Evolutionary conservation across 2,329 filamentous ascomycete species (phyloP), one percentile per base, ranked within the genome.

Genomic region (Aspergillus costaricaensis): DNA sequence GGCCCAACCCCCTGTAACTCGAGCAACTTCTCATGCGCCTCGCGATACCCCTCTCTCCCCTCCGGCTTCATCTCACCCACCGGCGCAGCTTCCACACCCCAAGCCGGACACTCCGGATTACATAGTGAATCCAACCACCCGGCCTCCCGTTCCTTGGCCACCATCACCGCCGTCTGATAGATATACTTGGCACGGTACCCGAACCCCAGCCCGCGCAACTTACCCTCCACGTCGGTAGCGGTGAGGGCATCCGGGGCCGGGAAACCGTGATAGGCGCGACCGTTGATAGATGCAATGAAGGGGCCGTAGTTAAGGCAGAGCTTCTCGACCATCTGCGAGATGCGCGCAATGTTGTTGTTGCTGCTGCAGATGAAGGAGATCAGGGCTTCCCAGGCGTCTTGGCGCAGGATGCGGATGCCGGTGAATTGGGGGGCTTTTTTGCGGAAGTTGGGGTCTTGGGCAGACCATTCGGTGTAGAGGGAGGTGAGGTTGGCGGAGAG

Each of bases 361-460:
- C 92, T 96, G 77, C 93, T 97, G 82, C 95, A 99, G 65, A 99
- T 99, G 77, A 99, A 99, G 59, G 90, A 89, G 23, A 99, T 82
- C 21, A 99, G 82, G 0, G 95, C 88, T 76, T 99, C 95, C 95
- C 96, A 99, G 1, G 94, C 88, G 80, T 97, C 93, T 79, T 99
- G 95, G 69, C 89, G 91, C 48, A 99, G 80, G 66, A 99, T 97
- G 21, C 95, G 88, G 58, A 99, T 90, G 12, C 96, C 95, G 0
- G 89, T 89, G 74, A 99, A 99, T 58, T 89, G 88, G 0, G 91
- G 89, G 0, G 95, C 94, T 67, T 91, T 91, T 71, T 88, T 90
- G 69, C 88, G 89, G 78, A 99, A 99, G 75, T 98, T 97, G 25
- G 88, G 77, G 72, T 99, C 95, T 3, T 88, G 85, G 0, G 82